Evolutionary conservation across 176 grass and related monocot genomes (phyloP).

Genomic region (Oryza australiensis): DNA sequence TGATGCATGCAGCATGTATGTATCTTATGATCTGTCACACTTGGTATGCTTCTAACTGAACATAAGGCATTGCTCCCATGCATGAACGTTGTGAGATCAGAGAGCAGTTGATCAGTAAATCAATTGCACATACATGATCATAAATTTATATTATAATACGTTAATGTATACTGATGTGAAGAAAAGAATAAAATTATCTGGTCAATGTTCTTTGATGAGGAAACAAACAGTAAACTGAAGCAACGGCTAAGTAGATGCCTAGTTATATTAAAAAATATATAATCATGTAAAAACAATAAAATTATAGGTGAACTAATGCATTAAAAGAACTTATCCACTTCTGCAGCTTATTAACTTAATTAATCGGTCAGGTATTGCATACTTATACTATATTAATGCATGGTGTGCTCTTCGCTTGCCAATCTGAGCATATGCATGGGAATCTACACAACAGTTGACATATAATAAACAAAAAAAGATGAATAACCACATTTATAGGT

Average conservation of each 20-base stretch:
- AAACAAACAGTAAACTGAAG: conserved; percentile 24
- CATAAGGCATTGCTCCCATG: background rate
- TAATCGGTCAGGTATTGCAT: conserved; percentile 7
- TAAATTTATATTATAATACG: too few relatives aligned
- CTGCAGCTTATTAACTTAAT: background rate
- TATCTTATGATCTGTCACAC: conserved; percentile 3
- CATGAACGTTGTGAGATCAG: background rate
- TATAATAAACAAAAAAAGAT: background rate
- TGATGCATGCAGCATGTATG: background rate
- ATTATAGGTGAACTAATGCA: background rate
- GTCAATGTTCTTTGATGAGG: conserved; percentile 24
- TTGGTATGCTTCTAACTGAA: background rate
- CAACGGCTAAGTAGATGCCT: background rate
- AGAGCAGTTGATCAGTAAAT: background rate
- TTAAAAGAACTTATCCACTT: background rate
- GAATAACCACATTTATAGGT: background rate
- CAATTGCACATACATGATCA: background rate
- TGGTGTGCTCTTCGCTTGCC: background rate
- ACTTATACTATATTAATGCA: conserved; percentile 5
- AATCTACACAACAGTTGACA: background rate
- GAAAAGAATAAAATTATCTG: conserved; percentile 3
- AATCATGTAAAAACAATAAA: background rate
- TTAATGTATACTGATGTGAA: background rate
- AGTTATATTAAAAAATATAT: background rate
- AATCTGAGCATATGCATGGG: background rate